A percentile compares a stretch with the other conserved stretches of the same genome.
Evolutionary conservation across 2,329 filamentous ascomycete species (phyloP).

Genomic region (Sclerotinia trifoliorum): DNA sequence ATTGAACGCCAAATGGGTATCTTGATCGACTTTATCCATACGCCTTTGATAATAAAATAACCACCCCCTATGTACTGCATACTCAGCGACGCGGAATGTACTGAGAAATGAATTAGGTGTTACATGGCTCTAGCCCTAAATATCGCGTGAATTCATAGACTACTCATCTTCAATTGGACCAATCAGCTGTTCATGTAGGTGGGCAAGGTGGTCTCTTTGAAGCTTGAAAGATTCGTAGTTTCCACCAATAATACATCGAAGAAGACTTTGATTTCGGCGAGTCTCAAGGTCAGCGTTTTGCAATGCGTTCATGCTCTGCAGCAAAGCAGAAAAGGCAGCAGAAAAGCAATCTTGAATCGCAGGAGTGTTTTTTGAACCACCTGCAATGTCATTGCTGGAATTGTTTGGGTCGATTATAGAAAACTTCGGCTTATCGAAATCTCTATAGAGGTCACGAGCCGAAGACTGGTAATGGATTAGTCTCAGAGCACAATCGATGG

Average conservation of each 20-base stretch:
- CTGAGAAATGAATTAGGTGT: background rate
- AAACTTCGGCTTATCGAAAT: slow-evolving; percentile 60
- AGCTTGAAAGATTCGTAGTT: slow-evolving; percentile 73
- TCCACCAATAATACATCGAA: slow-evolving; percentile 70
- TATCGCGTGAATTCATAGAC: background rate
- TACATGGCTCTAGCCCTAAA: slow-evolving; percentile 5
- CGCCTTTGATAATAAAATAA: slow-evolving; percentile 17
- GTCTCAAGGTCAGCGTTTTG: slow-evolving; percentile 34
- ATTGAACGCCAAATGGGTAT: slow-evolving; percentile 21
- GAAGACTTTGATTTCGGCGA: slow-evolving; percentile 48
- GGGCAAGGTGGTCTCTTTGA: slow-evolving; percentile 57
- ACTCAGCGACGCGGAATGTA: slow-evolving; percentile 6
- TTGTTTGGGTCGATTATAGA: slow-evolving; percentile 93
- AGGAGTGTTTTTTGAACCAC: slow-evolving; percentile 71
- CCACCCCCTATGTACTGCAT: slow-evolving; percentile 9
- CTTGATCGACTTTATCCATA: slow-evolving; percentile 15
- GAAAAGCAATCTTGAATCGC: slow-evolving; percentile 70
- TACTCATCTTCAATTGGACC: slow-evolving; percentile 28
- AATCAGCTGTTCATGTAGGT: slow-evolving; percentile 36
- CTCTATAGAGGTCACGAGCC: slow-evolving; percentile 46
- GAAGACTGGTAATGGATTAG: slow-evolving; percentile 26
- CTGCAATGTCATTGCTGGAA: slow-evolving; percentile 80
- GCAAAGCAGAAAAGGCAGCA: slow-evolving; percentile 58
- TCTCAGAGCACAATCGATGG: slow-evolving; percentile 1
- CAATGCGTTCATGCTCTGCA: slow-evolving; percentile 56